Evolutionary conservation across 345 rosid genomes (phyloP).

Genomic region (Lepidium aucheri): DNA sequence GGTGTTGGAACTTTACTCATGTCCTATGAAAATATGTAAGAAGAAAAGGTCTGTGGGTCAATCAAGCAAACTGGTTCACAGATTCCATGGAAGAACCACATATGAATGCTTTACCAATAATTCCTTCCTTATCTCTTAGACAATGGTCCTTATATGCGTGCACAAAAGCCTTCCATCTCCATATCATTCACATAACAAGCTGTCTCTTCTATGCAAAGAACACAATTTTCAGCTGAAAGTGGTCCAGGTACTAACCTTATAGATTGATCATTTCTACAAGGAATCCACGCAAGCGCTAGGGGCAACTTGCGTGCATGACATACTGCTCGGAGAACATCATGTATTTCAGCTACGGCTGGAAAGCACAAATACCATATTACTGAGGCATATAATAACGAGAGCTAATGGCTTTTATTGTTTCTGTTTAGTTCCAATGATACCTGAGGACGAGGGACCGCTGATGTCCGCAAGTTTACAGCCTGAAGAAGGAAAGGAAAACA

Average conservation of each 20-base stretch:
- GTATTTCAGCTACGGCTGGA: conserved; percentile 78
- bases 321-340: conserved; percentile 72
- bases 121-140: conserved; percentile 78
- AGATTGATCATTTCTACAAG: conserved; percentile 44
- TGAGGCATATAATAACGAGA: not conserved
- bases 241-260: conserved; percentile 33
- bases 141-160: conserved; percentile 68
- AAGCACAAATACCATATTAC: conserved; percentile 8
- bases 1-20: no score
- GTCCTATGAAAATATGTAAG: no score
- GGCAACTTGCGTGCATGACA: conserved; percentile 90
- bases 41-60: conserved; percentile 71
- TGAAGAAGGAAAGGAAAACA: conserved; percentile 37
- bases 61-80: no score
- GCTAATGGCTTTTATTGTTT: not conserved
- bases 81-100: no score
- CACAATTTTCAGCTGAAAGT: conserved; percentile 33
- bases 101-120: conserved; percentile 80
- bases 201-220: conserved; percentile 58
- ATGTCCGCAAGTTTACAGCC: conserved; percentile 76
- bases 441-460: conserved; percentile 41
- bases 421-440: conserved; percentile 3
- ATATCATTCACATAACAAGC: conserved; percentile 74
- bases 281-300: conserved; percentile 87
- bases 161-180: conserved; percentile 72